phyloP scores from a whole-genome alignment of 2,329 filamentous ascomycete species.

The Sordariomycetes sp. region DNA sequence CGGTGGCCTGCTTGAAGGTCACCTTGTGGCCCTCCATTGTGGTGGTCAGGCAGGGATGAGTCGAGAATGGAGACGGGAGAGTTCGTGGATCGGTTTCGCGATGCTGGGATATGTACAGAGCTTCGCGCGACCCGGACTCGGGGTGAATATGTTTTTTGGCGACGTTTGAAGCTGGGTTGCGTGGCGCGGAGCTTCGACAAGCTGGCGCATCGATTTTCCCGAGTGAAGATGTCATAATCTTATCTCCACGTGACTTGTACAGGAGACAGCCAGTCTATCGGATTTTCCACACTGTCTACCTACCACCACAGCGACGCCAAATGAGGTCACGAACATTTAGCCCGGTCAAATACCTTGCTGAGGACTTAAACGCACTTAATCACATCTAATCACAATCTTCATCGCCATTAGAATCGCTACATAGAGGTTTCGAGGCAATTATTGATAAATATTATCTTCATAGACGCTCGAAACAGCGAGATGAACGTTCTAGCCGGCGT shows the following conservation, averaged over 20 bases:
- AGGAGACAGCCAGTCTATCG: no score
- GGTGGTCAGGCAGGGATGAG: neutral
- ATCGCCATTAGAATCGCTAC: neutral
- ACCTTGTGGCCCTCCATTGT: neutral
- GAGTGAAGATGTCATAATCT: neutral
- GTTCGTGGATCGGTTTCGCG: neutral
- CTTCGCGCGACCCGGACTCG: neutral
- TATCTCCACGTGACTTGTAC: conserved; percentile 5
- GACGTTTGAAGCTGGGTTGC: neutral
- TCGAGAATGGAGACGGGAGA: neutral
- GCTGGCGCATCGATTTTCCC: neutral
- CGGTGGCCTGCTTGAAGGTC: conserved; percentile 33
- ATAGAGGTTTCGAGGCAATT: neutral
- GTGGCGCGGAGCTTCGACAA: neutral
- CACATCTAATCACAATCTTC: no score
- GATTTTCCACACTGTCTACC: no score
- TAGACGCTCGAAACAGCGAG: no score
- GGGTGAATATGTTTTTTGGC: neutral
- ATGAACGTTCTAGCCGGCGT: no score
- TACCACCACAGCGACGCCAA: no score
- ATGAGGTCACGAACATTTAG: no score
- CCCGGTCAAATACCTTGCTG: no score
- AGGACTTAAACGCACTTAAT: no score
- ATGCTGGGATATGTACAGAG: neutral
- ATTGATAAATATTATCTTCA: no score